Evolutionary conservation across 202 grass and related monocot species (phyloP), one percentile per base, ranked within the genome.

Genomic region (Zizania palustris): DNA sequence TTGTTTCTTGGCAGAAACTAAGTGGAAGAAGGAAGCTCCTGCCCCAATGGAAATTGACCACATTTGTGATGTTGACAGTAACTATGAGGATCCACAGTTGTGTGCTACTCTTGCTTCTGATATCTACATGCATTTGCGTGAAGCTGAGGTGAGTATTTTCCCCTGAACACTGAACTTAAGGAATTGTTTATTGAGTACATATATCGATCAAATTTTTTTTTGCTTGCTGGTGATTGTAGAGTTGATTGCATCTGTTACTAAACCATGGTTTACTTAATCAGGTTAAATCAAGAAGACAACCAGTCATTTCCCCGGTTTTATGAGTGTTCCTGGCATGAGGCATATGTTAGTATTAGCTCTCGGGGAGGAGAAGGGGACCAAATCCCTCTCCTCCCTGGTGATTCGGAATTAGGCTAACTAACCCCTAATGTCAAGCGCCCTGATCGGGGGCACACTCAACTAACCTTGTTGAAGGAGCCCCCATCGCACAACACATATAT

Each of bases 41-140:
- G 56, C 69, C 21, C 59, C 69, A 51, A 97, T 93, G 91, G 87
- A 95, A 81, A 82, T 85, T 7, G 88, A 90, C 58, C 11, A 65
- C 19, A n/a, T 93, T 68, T 83, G 88, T 71, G 72, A 90, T 77
- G 82, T 90, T 71, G 96, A 99, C 69, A 83, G 75, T 48, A 82
- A 99, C 66, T 86, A 60, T 0, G 43, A 87, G 67, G 87, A 99
- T 75, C 87, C 96, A 35, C 96, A 99, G 71, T 69, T 95, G 59
- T 99, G 96, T 64, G 85, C 92, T 19, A 90, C 96, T 81, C 83
- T 98, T 60, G 96, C 87, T 86, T 90, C 87, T 62, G 96, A 98
- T 69, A 95, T 98, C 13, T 98, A 98, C 68, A 92, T 71, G 66
- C 96, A 99, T 73, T 75, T 95, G 78, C 87, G 96, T 38, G 76